Base-by-base conservation (phyloP, 2,329 filamentous ascomycete species). In the Ramichloridium luteum region DNA sequence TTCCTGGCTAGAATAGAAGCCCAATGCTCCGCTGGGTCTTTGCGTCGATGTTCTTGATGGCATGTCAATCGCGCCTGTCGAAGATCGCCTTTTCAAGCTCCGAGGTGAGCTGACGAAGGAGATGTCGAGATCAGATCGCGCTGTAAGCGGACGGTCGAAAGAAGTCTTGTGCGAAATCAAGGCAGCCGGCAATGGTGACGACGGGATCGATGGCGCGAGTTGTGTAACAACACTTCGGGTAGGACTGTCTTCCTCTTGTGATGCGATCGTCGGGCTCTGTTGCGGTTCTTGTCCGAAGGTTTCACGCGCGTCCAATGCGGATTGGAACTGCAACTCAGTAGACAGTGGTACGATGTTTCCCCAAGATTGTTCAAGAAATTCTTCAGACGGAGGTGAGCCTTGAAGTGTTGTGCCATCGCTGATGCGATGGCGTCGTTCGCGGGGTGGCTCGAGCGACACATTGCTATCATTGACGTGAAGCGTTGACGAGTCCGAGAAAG, bases 401-500 rank as follows among this genome's bases (percentile, higher is more conserved):
- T 43, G 40, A 34, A 53, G 37, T 15, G 50, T 51, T 4, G 49
- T 49, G 11, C 46, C 40, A 23, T 43, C 32, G 28, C 50, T 54
- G 22, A 45, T 39, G 32, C 48, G 38, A 17, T 45, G 37, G 22
- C 41, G 46, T 25, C 44, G 34, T 4, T 30, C 35, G 30, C 40
- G 35, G 35, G 36, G 41, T 31, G 32, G 38, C 17, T 33, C 39
- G 29, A 40, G 38, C 16, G 38, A 35, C 37, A 43, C 27, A 13
- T 31, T 32, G 15, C 25, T 44, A 27, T 48, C 42, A 35, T 36
- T 44, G 17, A 42, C 40, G 10, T 46, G 34, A 28, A 51, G 34
- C 14, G 47, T 50, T 29, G 46, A 47, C 26, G 43, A 41, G 27
- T 39, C 42, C 10, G 49, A 51, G 37, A 43, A 47, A 34, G 43